A percentile compares a stretch with the other conserved stretches of the same genome.
These are phyloP conservation scores for Debaryomycetaceae sp. DNA, from an alignment of 1,139 yeast genomes.

Conservation along the genomic window DNA sequence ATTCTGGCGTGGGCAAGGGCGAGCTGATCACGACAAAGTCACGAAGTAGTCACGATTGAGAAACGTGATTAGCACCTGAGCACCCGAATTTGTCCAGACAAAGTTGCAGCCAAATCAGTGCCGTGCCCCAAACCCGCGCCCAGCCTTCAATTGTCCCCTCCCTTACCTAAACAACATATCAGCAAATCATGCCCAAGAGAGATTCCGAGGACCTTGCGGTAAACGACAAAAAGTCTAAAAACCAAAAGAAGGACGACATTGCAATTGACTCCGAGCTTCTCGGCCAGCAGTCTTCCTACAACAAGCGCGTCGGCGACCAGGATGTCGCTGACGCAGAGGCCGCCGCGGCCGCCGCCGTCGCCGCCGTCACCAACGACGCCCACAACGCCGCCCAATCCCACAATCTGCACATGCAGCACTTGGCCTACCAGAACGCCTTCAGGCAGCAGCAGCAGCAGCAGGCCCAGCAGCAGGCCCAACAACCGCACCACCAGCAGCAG, in stretches of 20 bases:
- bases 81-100: background rate
- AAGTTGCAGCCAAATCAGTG: background rate
- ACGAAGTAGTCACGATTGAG: background rate
- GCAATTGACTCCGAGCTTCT: constrained; percentile 40
- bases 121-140: no score
- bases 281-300: constrained; percentile 31
- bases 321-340: constrained; percentile 20
- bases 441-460: constrained; percentile 13
- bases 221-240: constrained; percentile 16
- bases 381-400: constrained; percentile 11
- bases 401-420: constrained; percentile 16
- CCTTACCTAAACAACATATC: no score
- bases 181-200: constrained; percentile 19
- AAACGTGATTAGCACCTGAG: background rate
- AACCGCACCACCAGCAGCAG: constrained; percentile 4
- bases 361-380: constrained; percentile 10
- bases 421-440: constrained; percentile 22
- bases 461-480: constrained; percentile 8
- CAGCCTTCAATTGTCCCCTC: no score
- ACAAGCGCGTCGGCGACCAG: constrained; percentile 10
- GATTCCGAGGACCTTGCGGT: constrained; percentile 13
- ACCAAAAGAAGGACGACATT: constrained; percentile 21
- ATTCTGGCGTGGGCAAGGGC: no score
- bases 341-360: constrained; percentile 26
- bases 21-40: background rate